Evolutionary conservation across 805 yeast species (phyloP), one percentile per base, ranked within the genome.

Genomic region (Candida odintsovae): DNA sequence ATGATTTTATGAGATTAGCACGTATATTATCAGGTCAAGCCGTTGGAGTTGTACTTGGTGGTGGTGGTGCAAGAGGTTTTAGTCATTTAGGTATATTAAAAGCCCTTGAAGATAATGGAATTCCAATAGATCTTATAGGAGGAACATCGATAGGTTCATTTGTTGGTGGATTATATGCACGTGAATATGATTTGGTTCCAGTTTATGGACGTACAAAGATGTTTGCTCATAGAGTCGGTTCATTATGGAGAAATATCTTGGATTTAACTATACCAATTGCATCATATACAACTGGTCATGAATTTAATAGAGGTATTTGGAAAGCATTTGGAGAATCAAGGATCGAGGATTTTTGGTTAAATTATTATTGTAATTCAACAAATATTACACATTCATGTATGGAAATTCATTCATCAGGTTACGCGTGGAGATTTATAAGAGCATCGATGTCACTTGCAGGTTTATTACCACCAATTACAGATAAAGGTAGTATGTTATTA

Each of bases 391-490:
- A 90, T 53, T 90, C 97, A 0, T 79, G 89, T 20, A 94, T 92
- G 95, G 99, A 94, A 56, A 80, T 92, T 23, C 99, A 92, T 61
- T 80, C 88, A 6, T 76, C 83, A 33, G 99, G 99, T 3, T 88
- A 87, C 59, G 90, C 96, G 12, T 92, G 99, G 99, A 71, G 97
- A 51, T 94, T 86, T 55, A 85, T 92, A 40, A 72, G 99, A 43
- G 99, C 99, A 0, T 88, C 97, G 0, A 92, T 92, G 99, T 85
- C 97, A 0, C 71, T 92, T 42, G 98, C 98, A 1, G 97, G 98
- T 0, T 70, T 94, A 35, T 69, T 92, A 21, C 99, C 99, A 4
- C 92, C 92, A 1, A 71, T 94, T 21, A 83, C 94, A 4, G 94
- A 82, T 57, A 82, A 87, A 45, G 99, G 99, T 0, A 80, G 86